Conservation (phyloP, 2,329 filamentous ascomycete genomes). For the Aspergillus hiratsukae region DNA sequence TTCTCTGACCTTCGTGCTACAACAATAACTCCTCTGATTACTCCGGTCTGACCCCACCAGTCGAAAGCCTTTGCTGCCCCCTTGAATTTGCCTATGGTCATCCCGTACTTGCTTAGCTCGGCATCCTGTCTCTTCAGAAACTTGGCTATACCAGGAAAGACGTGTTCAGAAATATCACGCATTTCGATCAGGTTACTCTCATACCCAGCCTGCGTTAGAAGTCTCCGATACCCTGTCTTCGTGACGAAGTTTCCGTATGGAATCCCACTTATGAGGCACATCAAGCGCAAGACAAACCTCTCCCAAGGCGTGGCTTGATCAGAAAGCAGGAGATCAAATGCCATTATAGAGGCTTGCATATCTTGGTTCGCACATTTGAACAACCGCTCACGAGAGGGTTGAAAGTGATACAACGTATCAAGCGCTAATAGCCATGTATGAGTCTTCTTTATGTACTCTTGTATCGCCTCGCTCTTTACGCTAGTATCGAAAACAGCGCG, state of each 20-base stretch:
- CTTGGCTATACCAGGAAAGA: background rate
- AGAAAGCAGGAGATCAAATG: conserved; percentile 50
- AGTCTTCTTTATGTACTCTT: background rate
- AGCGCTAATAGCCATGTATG: conserved; percentile 51
- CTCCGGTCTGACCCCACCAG: background rate
- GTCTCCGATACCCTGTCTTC: background rate
- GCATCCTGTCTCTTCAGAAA: background rate
- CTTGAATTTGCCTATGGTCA: background rate
- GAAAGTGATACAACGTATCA: conserved; percentile 56
- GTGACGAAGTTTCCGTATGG: conserved; percentile 31
- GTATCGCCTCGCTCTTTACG: background rate
- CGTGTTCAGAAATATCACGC: background rate
- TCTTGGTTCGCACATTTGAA: conserved; percentile 39
- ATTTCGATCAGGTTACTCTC: background rate
- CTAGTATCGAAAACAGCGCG: conserved; percentile 3
- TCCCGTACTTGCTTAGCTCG: background rate
- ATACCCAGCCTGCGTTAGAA: background rate
- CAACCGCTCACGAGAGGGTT: conserved; percentile 47
- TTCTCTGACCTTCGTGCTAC: no score
- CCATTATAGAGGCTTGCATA: conserved; percentile 50
- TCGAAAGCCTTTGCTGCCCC: background rate
- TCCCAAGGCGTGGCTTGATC: conserved; percentile 22
- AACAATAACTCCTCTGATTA: no score
- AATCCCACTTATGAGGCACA: conserved; percentile 47
- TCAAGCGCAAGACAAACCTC: conserved; percentile 33